Conservation (phyloP, 129 eudicot species). For the Sambucus nigra region DNA sequence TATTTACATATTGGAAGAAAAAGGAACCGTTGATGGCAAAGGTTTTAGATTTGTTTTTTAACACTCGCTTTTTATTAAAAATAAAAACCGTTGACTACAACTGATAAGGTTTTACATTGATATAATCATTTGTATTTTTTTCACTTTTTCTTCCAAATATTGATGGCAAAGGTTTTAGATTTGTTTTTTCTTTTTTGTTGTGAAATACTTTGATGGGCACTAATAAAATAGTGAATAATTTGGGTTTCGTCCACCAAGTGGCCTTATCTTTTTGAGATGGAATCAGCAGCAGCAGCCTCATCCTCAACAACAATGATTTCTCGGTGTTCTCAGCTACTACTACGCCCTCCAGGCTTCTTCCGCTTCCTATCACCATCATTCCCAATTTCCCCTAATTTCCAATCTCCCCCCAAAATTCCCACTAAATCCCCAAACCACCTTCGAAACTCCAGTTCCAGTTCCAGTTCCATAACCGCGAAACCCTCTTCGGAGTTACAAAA, state of each 20-base stretch:
- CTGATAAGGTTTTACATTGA: too few relatives aligned
- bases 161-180: too few relatives aligned
- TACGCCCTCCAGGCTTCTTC: slow-evolving; percentile 13
- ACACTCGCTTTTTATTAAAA: too few relatives aligned
- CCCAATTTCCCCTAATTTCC: slow-evolving; percentile 23
- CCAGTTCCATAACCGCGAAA: slow-evolving; percentile 58
- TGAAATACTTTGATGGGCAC: too few relatives aligned
- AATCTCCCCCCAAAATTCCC: slow-evolving; percentile 16
- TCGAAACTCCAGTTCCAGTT: slow-evolving; percentile 34
- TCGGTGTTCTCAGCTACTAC: slow-evolving; percentile 16
- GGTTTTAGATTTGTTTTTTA: too few relatives aligned
- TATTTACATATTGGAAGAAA: too few relatives aligned
- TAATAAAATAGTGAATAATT: too few relatives aligned
- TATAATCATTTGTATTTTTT: too few relatives aligned
- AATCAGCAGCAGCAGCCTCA: slow-evolving; percentile 17
- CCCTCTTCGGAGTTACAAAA: slow-evolving; percentile 67
- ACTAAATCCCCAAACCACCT: slow-evolving; percentile 10
- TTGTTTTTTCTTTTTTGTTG: too few relatives aligned
- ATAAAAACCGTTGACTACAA: too few relatives aligned
- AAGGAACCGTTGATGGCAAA: too few relatives aligned
- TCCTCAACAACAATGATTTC: slow-evolving; percentile 22
- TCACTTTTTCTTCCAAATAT: too few relatives aligned
- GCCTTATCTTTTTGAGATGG: slow-evolving; percentile 9
- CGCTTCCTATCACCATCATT: slow-evolving; percentile 28
- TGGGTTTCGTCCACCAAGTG: background rate